A percentile compares a stretch with the other conserved stretches of the same genome.
Evolutionary conservation across 306 rosid species (phyloP).

Genomic region (Pyrus pyrifolia): DNA sequence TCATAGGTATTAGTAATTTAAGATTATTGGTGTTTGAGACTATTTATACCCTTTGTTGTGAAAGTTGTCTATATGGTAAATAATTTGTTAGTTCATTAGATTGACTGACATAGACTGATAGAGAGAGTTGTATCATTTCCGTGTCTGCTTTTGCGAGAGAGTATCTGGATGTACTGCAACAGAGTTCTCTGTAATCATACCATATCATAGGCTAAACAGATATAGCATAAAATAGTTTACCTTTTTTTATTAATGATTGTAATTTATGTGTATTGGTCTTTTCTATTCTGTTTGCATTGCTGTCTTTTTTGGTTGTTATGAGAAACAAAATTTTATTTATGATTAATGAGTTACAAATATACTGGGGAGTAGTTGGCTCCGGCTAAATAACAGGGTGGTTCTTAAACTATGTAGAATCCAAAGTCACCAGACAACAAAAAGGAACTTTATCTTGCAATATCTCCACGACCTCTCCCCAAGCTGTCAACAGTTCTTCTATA

Average conservation of each 20-base stretch:
- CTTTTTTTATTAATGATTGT: too few species aligned
- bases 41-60: not conserved
- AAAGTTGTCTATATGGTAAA: not conserved
- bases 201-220: too few species aligned
- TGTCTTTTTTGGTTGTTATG: not conserved
- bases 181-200: not conserved
- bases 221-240: too few species aligned
- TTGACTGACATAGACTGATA: not conserved
- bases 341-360: not conserved
- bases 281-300: not conserved
- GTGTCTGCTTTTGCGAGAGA: not conserved
- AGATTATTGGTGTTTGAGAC: not conserved
- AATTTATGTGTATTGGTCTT: too few species aligned
- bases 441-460: too few species aligned
- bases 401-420: too few species aligned
- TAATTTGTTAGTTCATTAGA: not conserved
- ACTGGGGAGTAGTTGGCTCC: too few species aligned
- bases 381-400: too few species aligned
- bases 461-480: too few species aligned
- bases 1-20: slow-evolving; percentile 52
- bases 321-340: not conserved
- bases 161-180: not conserved
- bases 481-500: too few species aligned
- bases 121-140: not conserved
- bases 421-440: too few species aligned